Conservation (phyloP, 768 basidiomycete species). For the Melanogaster broomeanus region DNA sequence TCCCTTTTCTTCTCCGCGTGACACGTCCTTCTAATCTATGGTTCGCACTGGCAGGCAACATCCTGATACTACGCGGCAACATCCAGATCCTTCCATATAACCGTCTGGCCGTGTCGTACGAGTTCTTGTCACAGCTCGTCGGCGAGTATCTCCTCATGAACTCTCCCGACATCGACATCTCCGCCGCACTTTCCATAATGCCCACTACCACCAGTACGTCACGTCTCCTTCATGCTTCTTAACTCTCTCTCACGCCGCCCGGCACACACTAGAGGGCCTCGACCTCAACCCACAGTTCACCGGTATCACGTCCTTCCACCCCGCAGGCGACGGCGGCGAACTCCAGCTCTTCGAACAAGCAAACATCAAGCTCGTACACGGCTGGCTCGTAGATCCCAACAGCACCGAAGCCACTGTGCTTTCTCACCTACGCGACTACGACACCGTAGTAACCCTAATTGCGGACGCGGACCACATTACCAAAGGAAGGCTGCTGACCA, state of each 20-base stretch:
- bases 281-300: conserved; percentile 88
- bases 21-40: not conserved
- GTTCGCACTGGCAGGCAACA: conserved; percentile 61
- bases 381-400: conserved; percentile 59
- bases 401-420: conserved; percentile 60
- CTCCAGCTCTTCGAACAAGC: conserved; percentile 84
- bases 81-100: conserved; percentile 70
- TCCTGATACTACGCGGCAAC: conserved; percentile 81
- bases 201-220: conserved; percentile 74
- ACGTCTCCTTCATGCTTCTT: not conserved
- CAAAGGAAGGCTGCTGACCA: conserved; percentile 56
- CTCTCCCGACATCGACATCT: conserved; percentile 42
- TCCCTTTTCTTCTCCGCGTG: not conserved
- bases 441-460: conserved; percentile 70
- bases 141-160: conserved; percentile 75
- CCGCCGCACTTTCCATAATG: conserved; percentile 31
- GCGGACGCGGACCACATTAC: conserved; percentile 80
- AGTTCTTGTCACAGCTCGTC: conserved; percentile 79
- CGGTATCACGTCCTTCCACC: conserved; percentile 64
- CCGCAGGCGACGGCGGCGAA: conserved; percentile 67
- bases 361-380: conserved; percentile 81
- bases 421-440: conserved; percentile 62
- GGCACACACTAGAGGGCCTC: conserved; percentile 65
- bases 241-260: not conserved
- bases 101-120: conserved; percentile 77